Percentiles rank a stretch among this genome's conserved stretches.
Evolutionary conservation across 1,284 basidiomycete genomes (phyloP).

Genomic region (Abortiporus biennis): DNA sequence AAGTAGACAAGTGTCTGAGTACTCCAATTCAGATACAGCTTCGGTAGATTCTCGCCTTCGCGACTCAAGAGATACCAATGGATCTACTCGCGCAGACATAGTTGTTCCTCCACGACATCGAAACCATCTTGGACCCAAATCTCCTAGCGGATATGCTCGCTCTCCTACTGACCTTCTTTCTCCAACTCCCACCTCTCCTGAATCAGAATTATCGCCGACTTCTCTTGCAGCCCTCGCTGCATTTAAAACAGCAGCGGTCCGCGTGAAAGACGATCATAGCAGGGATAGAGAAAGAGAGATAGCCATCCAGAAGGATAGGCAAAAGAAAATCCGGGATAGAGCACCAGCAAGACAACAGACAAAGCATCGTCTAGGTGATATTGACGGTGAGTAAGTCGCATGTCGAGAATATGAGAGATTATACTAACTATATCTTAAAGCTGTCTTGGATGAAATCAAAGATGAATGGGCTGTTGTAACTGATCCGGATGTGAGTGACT

Average conservation of each 20-base stretch:
- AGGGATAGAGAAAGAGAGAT: constrained; percentile 50
- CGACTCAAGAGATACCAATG: constrained; percentile 21
- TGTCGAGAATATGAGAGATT: not conserved
- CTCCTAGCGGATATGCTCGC: constrained; percentile 11
- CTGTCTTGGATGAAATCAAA: constrained; percentile 78
- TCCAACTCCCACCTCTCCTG: constrained; percentile 17
- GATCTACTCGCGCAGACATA: constrained; percentile 17
- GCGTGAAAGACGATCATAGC: constrained; percentile 32
- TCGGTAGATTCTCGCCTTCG: constrained; percentile 21
- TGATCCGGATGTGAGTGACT: constrained; percentile 66
- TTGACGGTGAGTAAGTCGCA: constrained; percentile 65
- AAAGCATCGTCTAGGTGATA: constrained; percentile 59
- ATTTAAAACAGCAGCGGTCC: constrained; percentile 52
- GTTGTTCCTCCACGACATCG: constrained; percentile 16
- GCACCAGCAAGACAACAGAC: constrained; percentile 45
- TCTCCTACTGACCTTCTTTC: constrained; percentile 8
- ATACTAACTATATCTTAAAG: constrained; percentile 30
- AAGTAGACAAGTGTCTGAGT: constrained; percentile 24
- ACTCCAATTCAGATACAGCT: constrained; percentile 23
- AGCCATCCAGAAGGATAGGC: constrained; percentile 52
- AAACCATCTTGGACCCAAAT: too few relatives aligned
- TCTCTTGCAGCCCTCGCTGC: constrained; percentile 59
- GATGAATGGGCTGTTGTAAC: constrained; percentile 89
- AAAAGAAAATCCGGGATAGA: constrained; percentile 61
- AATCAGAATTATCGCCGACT: constrained; percentile 26